Conservation (phyloP, 2,329 filamentous ascomycete genomes). For the Diaporthe sp. region DNA sequence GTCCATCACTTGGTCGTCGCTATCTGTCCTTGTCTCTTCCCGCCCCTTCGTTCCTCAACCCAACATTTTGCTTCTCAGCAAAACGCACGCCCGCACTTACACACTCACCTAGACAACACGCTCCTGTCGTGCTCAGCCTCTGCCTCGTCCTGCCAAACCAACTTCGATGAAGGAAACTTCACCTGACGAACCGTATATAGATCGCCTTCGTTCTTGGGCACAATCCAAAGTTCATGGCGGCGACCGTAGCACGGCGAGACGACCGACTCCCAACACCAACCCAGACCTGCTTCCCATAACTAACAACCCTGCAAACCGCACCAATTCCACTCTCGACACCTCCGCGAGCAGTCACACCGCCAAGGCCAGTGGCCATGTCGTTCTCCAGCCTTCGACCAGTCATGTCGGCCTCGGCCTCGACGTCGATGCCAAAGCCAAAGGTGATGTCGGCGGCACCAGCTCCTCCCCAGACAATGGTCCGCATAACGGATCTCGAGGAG, state of each 20-base stretch:
- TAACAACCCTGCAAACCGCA: slow-evolving; percentile 41
- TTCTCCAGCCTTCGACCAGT: slow-evolving; percentile 17
- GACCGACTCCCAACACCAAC: slow-evolving; percentile 50
- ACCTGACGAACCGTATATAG: slow-evolving; percentile 63
- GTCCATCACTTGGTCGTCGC: background rate
- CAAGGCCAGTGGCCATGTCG: background rate
- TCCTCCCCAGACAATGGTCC: slow-evolving; percentile 37
- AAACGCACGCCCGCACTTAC: background rate
- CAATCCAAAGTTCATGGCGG: slow-evolving; percentile 65
- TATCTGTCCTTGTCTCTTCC: background rate
- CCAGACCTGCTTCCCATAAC: slow-evolving; percentile 52
- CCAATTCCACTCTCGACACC: slow-evolving; percentile 34
- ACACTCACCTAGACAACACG: background rate
- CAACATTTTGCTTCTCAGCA: slow-evolving; percentile 7
- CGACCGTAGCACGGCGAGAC: slow-evolving; percentile 49
- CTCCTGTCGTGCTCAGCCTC: slow-evolving; percentile 31
- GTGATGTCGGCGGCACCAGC: slow-evolving; percentile 39
- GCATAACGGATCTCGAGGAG: slow-evolving; percentile 36
- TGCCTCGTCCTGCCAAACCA: slow-evolving; percentile 40
- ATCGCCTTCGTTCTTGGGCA: slow-evolving; percentile 67
- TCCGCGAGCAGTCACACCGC: slow-evolving; percentile 37
- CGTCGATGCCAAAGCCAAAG: slow-evolving; percentile 24
- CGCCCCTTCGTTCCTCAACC: background rate
- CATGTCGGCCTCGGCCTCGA: slow-evolving; percentile 29
- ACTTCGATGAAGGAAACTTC: slow-evolving; percentile 73